Evolutionary conservation across 2,329 filamentous ascomycete species (phyloP), one percentile per base, ranked within the genome.

Genomic region (Fusarium longipes): DNA sequence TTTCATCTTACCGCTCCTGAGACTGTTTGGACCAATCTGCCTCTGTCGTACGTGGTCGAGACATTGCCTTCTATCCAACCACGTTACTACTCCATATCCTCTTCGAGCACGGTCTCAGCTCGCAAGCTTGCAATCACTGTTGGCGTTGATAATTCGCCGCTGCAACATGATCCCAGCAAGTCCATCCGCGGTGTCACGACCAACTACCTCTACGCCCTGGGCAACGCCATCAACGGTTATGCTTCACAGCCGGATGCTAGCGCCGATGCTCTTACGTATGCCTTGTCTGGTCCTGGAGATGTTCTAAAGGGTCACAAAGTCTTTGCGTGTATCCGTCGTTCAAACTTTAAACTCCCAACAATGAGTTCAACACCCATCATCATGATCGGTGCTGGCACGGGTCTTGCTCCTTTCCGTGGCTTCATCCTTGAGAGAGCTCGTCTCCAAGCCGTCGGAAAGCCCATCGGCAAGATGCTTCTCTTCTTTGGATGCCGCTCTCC

Each of bases 81-180:
- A 11, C 84, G 87, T 6, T 86, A 87, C 63, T 89, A 89, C 74
- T 87, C 84, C 8, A 89, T 89, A 59, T 89, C 86, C 0, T 88
- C 85, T 1, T 88, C 86, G 9, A 80, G 78, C 15, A 76, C 80
- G 25, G 67, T 74, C 8, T 71, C 68, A 8, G 63, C 70, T 8
- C 64, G 67, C 25, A 73, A 50, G 12, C 61, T 73, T 35, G 50
- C 72, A 38, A 74, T 74, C 32, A 70, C 73, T 9, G 71, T 70
- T 8, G 65, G 67, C 5, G 53, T 70, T 5, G 67, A 68, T 3
- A 67, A 63, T 25, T 65, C 67, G 2, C 57, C 58, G 9, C 63
- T 72, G 14, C 40, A 50, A 42, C 58, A 58, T 43, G 51, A 70
- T 20, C 9, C 63, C 3, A 53, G 42, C 22, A 63, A 49, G 25